Conservation (phyloP, 306 rosid genomes). For the Glycyrrhiza uralensis region DNA sequence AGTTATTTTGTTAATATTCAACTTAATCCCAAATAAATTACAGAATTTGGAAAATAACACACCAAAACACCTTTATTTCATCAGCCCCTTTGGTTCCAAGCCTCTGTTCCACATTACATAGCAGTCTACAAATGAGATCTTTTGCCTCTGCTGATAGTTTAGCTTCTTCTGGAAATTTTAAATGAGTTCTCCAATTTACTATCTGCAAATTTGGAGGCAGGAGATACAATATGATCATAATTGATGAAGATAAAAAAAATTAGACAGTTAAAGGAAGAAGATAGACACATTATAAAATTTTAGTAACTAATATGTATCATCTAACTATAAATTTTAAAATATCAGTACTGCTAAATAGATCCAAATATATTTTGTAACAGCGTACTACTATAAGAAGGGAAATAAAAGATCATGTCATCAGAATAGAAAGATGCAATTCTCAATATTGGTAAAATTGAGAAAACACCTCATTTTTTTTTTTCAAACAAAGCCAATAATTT, state of each 20-base stretch:
- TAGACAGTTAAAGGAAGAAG: not conserved
- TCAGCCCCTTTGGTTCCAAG: slow-evolving; percentile 96
- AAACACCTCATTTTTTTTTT: not conserved
- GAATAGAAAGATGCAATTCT: not conserved
- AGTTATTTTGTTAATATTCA: slow-evolving; percentile 32
- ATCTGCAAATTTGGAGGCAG: slow-evolving; percentile 57
- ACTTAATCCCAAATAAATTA: slow-evolving; percentile 22
- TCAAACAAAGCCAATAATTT: not conserved
- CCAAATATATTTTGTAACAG: not conserved
- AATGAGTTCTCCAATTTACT: slow-evolving; percentile 93
- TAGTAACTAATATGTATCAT: not conserved
- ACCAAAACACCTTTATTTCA: slow-evolving; percentile 96
- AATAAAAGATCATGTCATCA: not conserved
- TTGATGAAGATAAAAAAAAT: slow-evolving; percentile 10
- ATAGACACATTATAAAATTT: not conserved
- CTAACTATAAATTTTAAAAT: not conserved
- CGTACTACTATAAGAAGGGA: not conserved
- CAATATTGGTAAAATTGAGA: not conserved
- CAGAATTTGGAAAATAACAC: slow-evolving; percentile 55
- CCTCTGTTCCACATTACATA: slow-evolving; percentile 94
- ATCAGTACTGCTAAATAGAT: not conserved
- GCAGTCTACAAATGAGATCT: slow-evolving; percentile 81
- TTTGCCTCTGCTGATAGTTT: slow-evolving; percentile 86
- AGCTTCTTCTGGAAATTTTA: slow-evolving; percentile 98
- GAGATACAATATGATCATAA: slow-evolving; percentile 15